Evolutionary conservation across 371 early-diverging fungal genomes (phyloP), one percentile per base, ranked within the genome.

Genomic region (Rhizopus delemar): DNA sequence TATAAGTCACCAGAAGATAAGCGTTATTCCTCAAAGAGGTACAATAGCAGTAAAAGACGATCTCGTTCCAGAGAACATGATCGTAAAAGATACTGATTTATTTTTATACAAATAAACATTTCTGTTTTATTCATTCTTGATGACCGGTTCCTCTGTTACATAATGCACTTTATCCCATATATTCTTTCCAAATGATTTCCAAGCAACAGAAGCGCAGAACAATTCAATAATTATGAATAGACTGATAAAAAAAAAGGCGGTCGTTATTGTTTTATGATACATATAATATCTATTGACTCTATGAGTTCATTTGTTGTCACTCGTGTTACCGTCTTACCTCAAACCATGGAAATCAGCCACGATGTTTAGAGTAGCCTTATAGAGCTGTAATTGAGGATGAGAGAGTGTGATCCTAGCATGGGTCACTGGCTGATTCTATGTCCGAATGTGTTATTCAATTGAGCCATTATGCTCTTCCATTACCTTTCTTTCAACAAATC

Each of bases 251-350:
- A 80, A 64, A 31, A 84, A 53, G 0, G 89, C 92, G 0, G 94
- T 92, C 7, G 88, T 74, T n/a, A 88, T 38, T 57, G 84, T 77
- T 82, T 90, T 91, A 70, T 96, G 90, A 74, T 93, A 93, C 96
- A 88, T 85, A 74, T 90, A 85, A 75, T 90, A 74, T 59, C 86
- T 82, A 51, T 8, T 53, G 22, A 3, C 16, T 29, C 35, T 28
- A 13, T 6, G 49, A 3, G 32, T n/a, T 1, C 8, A 36, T 2
- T 33, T 8, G 43, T 6, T 49, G 5, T 41, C 8, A 5, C 13
- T n/a, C 28, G 7, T 46, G 32, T 22, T 31, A 28, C 22, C 28
- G 48, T 22, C 48, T 39, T 66, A 72, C 73, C 73, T 59, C 43
- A 69, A 61, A 41, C 61, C 61, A 22, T 22, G 22, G 22, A 22